These are phyloP conservation scores for Alternaria longipes DNA, from an alignment of 2,329 filamentous ascomycete genomes.

Conservation along the genomic window DNA sequence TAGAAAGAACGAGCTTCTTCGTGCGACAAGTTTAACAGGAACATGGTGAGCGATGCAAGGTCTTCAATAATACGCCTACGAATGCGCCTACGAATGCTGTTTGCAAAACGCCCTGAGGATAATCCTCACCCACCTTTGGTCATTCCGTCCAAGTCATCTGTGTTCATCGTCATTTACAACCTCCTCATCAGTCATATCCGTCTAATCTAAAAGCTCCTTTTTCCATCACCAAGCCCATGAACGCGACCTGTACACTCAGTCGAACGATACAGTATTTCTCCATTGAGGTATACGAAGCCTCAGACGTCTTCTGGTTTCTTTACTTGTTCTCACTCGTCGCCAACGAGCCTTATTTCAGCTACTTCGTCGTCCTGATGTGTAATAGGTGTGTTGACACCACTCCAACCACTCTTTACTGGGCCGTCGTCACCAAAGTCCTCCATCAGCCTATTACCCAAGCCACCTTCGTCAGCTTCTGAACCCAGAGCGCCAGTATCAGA, in stretches of 20 bases:
- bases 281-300: not conserved
- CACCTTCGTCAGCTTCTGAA: slow-evolving; percentile 9
- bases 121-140: not conserved
- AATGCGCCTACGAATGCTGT: slow-evolving; percentile 5
- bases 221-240: not conserved
- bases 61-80: slow-evolving; percentile 1
- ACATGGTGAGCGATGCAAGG: not conserved
- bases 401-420: slow-evolving; percentile 9
- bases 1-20: not conserved
- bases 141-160: not conserved
- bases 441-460: slow-evolving; percentile 10
- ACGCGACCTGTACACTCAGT: not conserved
- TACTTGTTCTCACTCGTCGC: not conserved
- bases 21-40: not conserved
- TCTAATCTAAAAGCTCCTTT: slow-evolving; percentile 7
- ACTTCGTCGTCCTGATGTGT: slow-evolving; percentile 16
- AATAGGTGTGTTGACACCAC: slow-evolving; percentile 9
- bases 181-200: slow-evolving; percentile 5
- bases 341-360: slow-evolving; percentile 16
- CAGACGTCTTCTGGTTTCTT: not conserved
- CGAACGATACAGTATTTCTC: not conserved
- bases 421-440: slow-evolving; percentile 16
- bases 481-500: slow-evolving; percentile 13
- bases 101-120: slow-evolving; percentile 4
- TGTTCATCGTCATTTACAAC: not conserved